These are phyloP conservation scores for Gillenia trifoliata DNA, from an alignment of 306 rosid genomes.

Conservation along the genomic window DNA sequence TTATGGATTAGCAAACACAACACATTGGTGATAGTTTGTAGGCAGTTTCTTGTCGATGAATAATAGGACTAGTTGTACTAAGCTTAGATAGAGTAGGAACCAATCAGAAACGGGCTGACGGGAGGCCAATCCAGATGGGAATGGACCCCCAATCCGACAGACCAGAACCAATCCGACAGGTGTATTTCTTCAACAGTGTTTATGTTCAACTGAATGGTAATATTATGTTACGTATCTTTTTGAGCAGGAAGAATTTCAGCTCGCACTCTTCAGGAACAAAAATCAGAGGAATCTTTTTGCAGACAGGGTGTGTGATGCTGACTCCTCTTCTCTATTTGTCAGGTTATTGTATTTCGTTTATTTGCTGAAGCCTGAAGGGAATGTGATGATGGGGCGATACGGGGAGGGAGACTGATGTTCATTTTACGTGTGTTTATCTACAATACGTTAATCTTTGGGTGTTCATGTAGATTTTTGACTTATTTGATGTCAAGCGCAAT, in stretches of 20 bases:
- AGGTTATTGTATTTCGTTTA: not conserved
- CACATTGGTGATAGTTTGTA: too few species aligned
- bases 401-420: not conserved
- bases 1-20: too few species aligned
- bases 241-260: slow-evolving; percentile 87
- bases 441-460: slow-evolving; percentile 8
- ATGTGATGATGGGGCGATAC: not conserved
- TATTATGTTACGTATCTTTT: not conserved
- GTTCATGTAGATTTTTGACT: slow-evolving; percentile 58
- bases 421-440: not conserved
- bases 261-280: slow-evolving; percentile 71
- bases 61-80: too few species aligned
- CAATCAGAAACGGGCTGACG: too few species aligned
- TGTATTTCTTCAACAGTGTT: too few species aligned
- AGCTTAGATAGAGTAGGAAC: too few species aligned
- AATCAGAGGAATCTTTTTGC: slow-evolving; percentile 68
- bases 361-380: not conserved
- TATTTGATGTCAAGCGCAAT: slow-evolving; percentile 71
- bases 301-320: slow-evolving; percentile 57
- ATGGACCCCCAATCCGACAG: too few species aligned
- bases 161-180: too few species aligned
- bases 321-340: not conserved
- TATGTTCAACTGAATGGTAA: not conserved
- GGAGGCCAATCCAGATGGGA: too few species aligned
- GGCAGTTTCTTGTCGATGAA: too few species aligned